A percentile compares a stretch with the other conserved stretches of the same genome.
These are phyloP conservation scores for Alopecurus myosuroides DNA, from an alignment of 176 grass and related monocot species.

Conservation along the genomic window DNA sequence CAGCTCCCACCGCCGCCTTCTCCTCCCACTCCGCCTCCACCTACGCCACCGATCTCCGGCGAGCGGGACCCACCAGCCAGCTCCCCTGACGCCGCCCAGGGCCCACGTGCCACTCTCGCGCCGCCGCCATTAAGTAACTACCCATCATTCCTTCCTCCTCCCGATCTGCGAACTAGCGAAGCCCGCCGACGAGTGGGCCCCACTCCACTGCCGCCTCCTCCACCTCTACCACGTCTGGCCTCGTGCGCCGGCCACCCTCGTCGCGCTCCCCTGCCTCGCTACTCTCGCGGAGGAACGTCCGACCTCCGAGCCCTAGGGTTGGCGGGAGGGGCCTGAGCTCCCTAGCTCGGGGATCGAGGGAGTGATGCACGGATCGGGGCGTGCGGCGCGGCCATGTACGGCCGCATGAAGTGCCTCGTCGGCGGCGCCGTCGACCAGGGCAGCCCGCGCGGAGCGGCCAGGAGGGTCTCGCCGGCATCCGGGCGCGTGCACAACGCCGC, in stretches of 20 bases:
- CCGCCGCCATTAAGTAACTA: not conserved
- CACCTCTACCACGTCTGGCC: not conserved
- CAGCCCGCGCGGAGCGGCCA: conserved; percentile 43
- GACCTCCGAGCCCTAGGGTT: not conserved
- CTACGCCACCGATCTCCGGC: conserved; percentile 31
- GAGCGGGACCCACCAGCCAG: not conserved
- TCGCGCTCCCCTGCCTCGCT: not conserved
- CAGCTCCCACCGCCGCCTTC: conserved; percentile 31
- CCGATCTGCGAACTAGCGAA: conserved; percentile 30
- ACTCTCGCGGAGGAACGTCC: not conserved
- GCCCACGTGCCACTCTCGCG: not conserved
- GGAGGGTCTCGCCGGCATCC: conserved; percentile 52
- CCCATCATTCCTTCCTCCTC: not conserved
- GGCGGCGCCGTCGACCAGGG: conserved; percentile 52
- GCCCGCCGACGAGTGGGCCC: conserved; percentile 8
- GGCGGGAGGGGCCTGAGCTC: not conserved
- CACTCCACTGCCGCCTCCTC: not conserved
- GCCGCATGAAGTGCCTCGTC: conserved; percentile 65
- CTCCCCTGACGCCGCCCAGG: not conserved
- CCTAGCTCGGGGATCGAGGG: conserved; percentile 11
- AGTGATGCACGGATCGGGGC: conserved; percentile 46
- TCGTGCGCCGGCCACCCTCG: not conserved
- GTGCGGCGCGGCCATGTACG: conserved; percentile 38
- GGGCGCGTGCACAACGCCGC: conserved; percentile 44
- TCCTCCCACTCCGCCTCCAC: conserved; percentile 4